Conservation (phyloP, 345 rosid species). For the Euphorbia lathyris region DNA sequence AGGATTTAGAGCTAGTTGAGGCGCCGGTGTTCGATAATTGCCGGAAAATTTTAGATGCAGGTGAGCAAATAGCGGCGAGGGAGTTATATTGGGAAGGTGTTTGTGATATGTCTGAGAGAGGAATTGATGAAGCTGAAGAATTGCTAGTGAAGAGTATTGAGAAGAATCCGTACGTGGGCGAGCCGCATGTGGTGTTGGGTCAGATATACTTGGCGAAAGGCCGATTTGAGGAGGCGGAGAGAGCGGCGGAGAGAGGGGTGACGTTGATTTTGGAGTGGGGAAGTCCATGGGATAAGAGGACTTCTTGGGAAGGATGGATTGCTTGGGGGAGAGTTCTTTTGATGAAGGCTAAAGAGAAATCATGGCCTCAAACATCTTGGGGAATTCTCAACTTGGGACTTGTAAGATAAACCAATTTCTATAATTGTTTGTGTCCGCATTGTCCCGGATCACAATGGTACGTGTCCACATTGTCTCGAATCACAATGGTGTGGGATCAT, state of each 20-base stretch:
- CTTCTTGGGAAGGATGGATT: conserved; percentile 91
- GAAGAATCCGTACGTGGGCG: conserved; percentile 79
- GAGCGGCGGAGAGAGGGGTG: conserved; percentile 61
- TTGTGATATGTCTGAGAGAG: conserved; percentile 43
- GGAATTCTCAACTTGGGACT: conserved; percentile 81
- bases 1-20: conserved; percentile 64
- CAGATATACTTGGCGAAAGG: conserved; percentile 59
- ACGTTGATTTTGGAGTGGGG: conserved; percentile 78
- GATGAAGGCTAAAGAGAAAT: conserved; percentile 74
- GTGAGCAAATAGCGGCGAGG: conserved; percentile 58
- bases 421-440: no score
- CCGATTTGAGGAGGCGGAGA: conserved; percentile 65
- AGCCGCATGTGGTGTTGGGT: conserved; percentile 71
- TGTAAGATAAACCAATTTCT: conserved; percentile 39
- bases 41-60: conserved; percentile 47
- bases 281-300: conserved; percentile 92
- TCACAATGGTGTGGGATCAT: no score
- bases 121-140: conserved; percentile 51
- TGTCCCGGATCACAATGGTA: no score
- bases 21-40: conserved; percentile 74
- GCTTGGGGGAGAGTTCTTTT: conserved; percentile 81
- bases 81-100: conserved; percentile 81
- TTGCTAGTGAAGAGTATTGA: conserved; percentile 40
- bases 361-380: conserved; percentile 81
- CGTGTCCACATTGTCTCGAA: no score